Percentiles rank a stretch among this genome's conserved stretches.
Conservation (phyloP, 805 yeast species). For the Yarrowia phangngaensis region DNA sequence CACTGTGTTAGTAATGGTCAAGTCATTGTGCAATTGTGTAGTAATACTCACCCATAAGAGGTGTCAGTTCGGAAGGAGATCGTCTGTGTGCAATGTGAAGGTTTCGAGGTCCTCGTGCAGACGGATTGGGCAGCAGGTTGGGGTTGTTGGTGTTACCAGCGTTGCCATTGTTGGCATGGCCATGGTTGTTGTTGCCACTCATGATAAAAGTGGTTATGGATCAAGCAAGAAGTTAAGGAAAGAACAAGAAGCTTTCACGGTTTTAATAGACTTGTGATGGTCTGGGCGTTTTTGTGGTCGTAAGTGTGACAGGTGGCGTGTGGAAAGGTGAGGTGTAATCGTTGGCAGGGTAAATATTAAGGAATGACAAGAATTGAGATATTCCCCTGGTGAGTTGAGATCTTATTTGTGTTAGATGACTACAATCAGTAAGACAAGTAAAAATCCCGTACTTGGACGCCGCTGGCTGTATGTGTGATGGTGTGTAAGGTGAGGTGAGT, state of each 20-base stretch:
- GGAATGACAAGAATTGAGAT: no score
- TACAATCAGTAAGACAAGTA: no score
- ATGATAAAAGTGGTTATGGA: slow-evolving; percentile 13
- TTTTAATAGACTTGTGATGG: no score
- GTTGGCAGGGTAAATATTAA: no score
- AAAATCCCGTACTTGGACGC: no score
- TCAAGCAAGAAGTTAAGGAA: slow-evolving; percentile 6
- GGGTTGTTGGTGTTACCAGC: slow-evolving; percentile 2
- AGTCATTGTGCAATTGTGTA: slow-evolving; percentile 11
- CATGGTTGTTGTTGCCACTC: slow-evolving; percentile 19
- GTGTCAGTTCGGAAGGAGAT: slow-evolving; percentile 92
- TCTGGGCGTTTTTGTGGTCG: no score
- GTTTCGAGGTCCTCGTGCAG: slow-evolving; percentile 39
- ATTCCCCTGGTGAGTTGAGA: no score
- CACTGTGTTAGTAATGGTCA: slow-evolving; percentile 40
- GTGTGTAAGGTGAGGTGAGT: no score
- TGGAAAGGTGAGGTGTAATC: slow-evolving; percentile 3
- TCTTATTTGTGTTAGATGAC: no score
- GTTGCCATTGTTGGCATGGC: neutral
- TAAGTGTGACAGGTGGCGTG: no score
- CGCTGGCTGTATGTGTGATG: no score
- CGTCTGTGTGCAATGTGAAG: slow-evolving; percentile 95
- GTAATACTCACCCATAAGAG: slow-evolving; percentile 62
- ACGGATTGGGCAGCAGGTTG: slow-evolving; percentile 25
- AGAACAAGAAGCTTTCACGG: neutral